Evolutionary conservation across 2,329 filamentous ascomycete genomes (phyloP), one percentile per base, ranked within the genome.

Genomic region (Trichoderma oligosporum): DNA sequence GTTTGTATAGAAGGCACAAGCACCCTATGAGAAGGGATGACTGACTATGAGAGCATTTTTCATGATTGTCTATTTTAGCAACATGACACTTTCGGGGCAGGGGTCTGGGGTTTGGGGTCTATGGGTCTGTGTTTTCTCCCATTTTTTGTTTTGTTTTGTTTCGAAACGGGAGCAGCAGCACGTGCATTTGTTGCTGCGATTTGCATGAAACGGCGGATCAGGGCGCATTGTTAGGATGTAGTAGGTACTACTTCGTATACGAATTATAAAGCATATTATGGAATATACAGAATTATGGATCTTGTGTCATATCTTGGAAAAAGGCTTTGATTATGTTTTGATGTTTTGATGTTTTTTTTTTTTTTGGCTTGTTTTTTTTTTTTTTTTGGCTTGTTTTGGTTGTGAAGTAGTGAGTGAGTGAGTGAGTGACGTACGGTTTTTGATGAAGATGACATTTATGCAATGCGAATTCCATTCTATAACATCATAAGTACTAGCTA

Each of bases 201-300:
- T 31, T 31, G 41, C 41, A 46, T 55, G 51, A 55, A 55, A 55
- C 51, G 31, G 51, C 51, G 51, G 41, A 45, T 22, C 41, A 36
- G 31, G 51, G 39, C 31, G 39, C 31, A 46, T 55, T 36, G 8
- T 35, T 31, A 41, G 27, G 41, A 46, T 35, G 22, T n/a, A n/a
- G n/a, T n/a, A n/a, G n/a, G n/a, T n/a, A n/a, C n/a, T n/a, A n/a
- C n/a, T n/a, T n/a, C n/a, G n/a, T 33, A 31, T 18, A 27, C 41
- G 41, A 55, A 29, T 22, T n/a, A n/a, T n/a, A n/a, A n/a, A 45
- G 41, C 41, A 55, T 29, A 55, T 46, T n/a, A 12, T 14, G 38
- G 14, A 14, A 38, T 29, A 36, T 45, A 36, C 24, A 55, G 31
- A 55, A 55, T n/a, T 46, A 24, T 46, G 51, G 51, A 55, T 22